Conservation (phyloP, 306 rosid genomes). For the Chamaecrista fasciculata region DNA sequence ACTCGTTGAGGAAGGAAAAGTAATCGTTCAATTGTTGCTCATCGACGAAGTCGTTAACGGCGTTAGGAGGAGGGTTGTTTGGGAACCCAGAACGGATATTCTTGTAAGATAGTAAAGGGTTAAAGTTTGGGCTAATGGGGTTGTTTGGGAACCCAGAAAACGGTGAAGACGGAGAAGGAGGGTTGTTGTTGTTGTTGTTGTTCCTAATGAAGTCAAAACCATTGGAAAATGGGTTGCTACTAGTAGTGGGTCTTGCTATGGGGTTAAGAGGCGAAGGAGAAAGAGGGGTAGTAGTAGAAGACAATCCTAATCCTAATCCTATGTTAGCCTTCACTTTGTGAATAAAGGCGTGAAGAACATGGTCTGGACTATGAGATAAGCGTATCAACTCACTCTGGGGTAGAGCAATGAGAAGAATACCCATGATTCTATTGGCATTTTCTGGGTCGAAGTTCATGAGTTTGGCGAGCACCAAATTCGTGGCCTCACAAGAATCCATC, state of each 20-base stretch:
- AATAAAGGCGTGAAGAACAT: conserved; percentile 52
- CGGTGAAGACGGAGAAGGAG: conserved; percentile 59
- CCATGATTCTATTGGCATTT: conserved; percentile 89
- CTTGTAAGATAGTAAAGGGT: conserved; percentile 58
- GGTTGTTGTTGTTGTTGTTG: too few species aligned
- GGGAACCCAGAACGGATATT: conserved; percentile 46
- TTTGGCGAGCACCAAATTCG: conserved; percentile 60
- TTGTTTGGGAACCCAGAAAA: conserved; percentile 51
- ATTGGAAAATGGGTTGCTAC: conserved; percentile 59
- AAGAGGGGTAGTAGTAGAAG: conserved; percentile 42
- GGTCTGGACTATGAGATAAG: conserved; percentile 67
- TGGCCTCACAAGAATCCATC: conserved; percentile 86
- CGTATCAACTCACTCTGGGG: conserved; percentile 73
- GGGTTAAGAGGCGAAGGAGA: conserved; percentile 65
- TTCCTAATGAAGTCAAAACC: conserved; percentile 56
- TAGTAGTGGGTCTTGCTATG: conserved; percentile 50
- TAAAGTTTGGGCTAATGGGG: conserved; percentile 73
- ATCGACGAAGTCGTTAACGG: conserved; percentile 51
- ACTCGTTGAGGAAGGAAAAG: conserved; percentile 70
- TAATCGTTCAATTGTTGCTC: conserved; percentile 70
- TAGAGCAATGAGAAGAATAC: conserved; percentile 66
- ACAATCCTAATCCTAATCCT: conserved; percentile 56
- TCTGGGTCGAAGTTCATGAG: conserved; percentile 78
- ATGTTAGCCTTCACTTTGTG: conserved; percentile 60
- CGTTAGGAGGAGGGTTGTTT: not conserved